Evolutionary conservation across 2,329 filamentous ascomycete genomes (phyloP).

Genomic region (Pseudogymnoascus sp.): DNA sequence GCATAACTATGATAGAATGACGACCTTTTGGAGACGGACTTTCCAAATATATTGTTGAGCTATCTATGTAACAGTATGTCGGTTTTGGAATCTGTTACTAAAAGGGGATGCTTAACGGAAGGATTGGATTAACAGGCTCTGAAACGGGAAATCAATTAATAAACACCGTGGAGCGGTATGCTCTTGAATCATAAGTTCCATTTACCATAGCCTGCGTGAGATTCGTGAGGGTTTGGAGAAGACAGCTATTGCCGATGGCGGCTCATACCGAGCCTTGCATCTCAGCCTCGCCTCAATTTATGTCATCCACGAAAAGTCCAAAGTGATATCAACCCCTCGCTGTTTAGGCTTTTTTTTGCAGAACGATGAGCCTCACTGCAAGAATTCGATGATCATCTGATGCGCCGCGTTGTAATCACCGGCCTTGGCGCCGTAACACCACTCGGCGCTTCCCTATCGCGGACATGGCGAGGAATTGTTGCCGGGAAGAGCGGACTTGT

Average conservation of each 20-base stretch:
- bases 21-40: too few relatives aligned
- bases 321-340: background rate
- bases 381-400: constrained; percentile 21
- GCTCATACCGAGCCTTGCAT: background rate
- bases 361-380: background rate
- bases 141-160: too few relatives aligned
- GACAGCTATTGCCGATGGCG: background rate
- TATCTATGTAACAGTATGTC: too few relatives aligned
- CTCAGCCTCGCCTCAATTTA: background rate
- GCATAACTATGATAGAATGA: background rate
- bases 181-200: background rate
- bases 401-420: constrained; percentile 71
- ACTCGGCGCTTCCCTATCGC: constrained; percentile 68
- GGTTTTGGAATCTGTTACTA: too few relatives aligned
- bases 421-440: constrained; percentile 77
- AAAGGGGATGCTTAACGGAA: too few relatives aligned
- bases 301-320: background rate
- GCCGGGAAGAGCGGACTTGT: constrained; percentile 73
- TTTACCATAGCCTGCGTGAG: background rate
- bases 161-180: background rate
- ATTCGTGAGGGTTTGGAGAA: background rate
- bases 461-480: constrained; percentile 73
- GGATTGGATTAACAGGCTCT: too few relatives aligned
- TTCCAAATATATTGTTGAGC: too few relatives aligned
- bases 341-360: background rate